Evolutionary conservation across 2,329 filamentous ascomycete genomes (phyloP), one percentile per base, ranked within the genome.

Genomic region (Akanthomyces uredinophilus): DNA sequence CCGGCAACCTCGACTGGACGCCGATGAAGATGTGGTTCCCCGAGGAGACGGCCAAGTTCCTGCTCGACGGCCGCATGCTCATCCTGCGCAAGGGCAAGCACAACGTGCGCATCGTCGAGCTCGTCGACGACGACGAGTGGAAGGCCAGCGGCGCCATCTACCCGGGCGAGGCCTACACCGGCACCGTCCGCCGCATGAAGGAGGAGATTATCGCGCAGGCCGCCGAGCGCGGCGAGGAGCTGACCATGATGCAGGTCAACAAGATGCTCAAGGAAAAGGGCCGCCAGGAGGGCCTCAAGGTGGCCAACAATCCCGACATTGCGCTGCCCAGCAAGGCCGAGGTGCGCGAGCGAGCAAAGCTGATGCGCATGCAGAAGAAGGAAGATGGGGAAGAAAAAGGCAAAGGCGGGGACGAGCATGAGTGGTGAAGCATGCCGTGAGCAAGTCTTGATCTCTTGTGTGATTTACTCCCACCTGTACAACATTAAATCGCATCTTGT

Each of bases 81-180:
- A 80, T 88, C 66, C 75, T 88, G 59, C 83, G 86, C 65, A 84
- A 81, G 69, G 85, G 85, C 66, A 87, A 87, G 75, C 81, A 86
- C 73, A 85, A 87, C 65, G 72, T 88, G 51, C 82, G 84, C 51
- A 79, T 87, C 65, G 77, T 88, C 57, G 78, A 87, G 72, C 77
- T 88, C 64, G 75, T 88, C 35, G 75, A 73, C 64, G 83, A 88
- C 68, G 76, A 83, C 52, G 80, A 80, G 63, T 87, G 82, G 78
- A 68, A 72, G 47, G 68, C 66, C 5, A 79, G 76, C 61, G 83
- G 83, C 32, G 62, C 75, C 64, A 73, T 73, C 20, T 87, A 87
- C 70, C 79, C 81, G 1, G 84, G 84, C 50, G 75, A 85, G 73
- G 77, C 80, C 0, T 75, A 68, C 66, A 82, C 77, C 8, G 84